Percentiles rank a stretch among this genome's conserved stretches.
phyloP scores from a whole-genome alignment of 2,329 filamentous ascomycete genomes.

The Colletotrichum chlorophyti region DNA sequence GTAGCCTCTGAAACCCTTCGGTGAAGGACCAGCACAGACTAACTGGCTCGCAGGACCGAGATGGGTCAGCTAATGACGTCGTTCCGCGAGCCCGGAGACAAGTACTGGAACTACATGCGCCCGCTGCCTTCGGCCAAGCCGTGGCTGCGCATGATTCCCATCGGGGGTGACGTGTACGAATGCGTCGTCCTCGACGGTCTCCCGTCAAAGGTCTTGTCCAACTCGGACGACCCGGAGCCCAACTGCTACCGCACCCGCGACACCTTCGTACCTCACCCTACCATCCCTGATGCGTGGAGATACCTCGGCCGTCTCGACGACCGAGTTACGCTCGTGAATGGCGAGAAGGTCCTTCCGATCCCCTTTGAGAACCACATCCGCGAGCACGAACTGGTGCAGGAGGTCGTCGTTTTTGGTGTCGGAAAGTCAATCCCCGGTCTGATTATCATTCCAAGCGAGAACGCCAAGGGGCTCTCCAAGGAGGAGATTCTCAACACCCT shows the following conservation, averaged over 20 bases:
- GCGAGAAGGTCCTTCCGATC: slow-evolving; percentile 55
- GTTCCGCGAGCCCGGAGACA: slow-evolving; percentile 54
- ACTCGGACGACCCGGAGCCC: slow-evolving; percentile 48
- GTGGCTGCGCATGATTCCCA: slow-evolving; percentile 45
- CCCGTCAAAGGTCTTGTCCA: slow-evolving; percentile 43
- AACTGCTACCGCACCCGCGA: slow-evolving; percentile 53
- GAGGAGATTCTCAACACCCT: slow-evolving; percentile 54
- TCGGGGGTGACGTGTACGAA: slow-evolving; percentile 44
- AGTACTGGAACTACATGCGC: slow-evolving; percentile 62
- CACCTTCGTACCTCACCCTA: slow-evolving; percentile 49
- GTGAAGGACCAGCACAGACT: background rate
- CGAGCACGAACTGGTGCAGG: slow-evolving; percentile 57
- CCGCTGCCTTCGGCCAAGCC: slow-evolving; percentile 45
- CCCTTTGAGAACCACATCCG: slow-evolving; percentile 60
- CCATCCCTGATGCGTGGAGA: slow-evolving; percentile 50
- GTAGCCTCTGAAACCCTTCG: slow-evolving; percentile 29
- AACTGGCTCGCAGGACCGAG: slow-evolving; percentile 52
- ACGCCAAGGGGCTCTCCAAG: slow-evolving; percentile 46
- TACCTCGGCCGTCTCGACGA: slow-evolving; percentile 54
- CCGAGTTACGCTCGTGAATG: slow-evolving; percentile 51
- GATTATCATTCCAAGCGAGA: slow-evolving; percentile 58
- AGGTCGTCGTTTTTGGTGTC: slow-evolving; percentile 64
- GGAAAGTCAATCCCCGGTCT: slow-evolving; percentile 59
- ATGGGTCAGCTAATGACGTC: slow-evolving; percentile 64
- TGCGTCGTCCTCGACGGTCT: slow-evolving; percentile 45